Percentiles rank a stretch among this genome's conserved stretches.
These are phyloP conservation scores for Fraxinus nigra DNA, from an alignment of 305 asterid genomes.

Conservation along the genomic window DNA sequence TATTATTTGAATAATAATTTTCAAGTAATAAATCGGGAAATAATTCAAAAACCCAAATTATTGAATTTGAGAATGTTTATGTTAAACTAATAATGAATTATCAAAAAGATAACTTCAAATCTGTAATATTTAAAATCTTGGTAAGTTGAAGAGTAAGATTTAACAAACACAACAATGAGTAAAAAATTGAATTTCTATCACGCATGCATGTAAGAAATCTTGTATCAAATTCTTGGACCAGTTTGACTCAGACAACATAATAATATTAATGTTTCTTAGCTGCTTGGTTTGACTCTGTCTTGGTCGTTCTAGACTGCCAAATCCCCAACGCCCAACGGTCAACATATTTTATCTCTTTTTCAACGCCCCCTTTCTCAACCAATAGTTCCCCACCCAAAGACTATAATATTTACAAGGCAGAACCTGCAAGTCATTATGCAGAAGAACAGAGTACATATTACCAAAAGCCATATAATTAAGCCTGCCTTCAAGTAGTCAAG, in stretches of 20 bases:
- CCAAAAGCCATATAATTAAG: no score
- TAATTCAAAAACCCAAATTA: no score
- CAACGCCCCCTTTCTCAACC: not conserved
- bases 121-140: no score
- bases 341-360: slow-evolving; percentile 30
- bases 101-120: not conserved
- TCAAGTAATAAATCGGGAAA: not conserved
- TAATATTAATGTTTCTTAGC: not conserved
- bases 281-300: slow-evolving; percentile 27
- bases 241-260: no score
- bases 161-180: no score
- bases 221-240: not conserved
- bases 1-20: no score
- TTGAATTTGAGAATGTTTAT: not conserved
- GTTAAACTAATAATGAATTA: no score
- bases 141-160: no score
- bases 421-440: not conserved
- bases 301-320: slow-evolving; percentile 31
- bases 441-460: no score
- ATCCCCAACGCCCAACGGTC: slow-evolving; percentile 20
- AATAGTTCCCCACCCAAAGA: not conserved
- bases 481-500: not conserved
- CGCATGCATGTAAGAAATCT: no score
- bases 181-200: no score
- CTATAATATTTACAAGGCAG: not conserved